Evolutionary conservation across 768 basidiomycete species (phyloP).

Genomic region (Rhodosporidiobolus odoratus): DNA sequence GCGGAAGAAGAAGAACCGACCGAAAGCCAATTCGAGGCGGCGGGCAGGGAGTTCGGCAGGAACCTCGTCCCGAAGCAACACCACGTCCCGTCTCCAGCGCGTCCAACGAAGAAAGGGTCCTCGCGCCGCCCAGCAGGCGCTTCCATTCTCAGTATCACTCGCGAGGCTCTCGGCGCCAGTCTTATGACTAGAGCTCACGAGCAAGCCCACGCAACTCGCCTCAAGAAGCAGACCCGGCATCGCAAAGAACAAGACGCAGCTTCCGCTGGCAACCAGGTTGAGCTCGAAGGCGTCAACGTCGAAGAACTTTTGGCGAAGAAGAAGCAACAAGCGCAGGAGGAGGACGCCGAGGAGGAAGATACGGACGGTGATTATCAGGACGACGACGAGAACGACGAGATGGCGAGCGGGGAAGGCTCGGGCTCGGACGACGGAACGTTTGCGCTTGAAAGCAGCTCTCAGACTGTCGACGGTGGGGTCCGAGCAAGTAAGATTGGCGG

Average conservation of each 20-base stretch:
- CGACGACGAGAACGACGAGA: constrained; percentile 9
- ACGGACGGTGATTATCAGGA: no score
- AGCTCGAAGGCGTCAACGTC: constrained; percentile 14
- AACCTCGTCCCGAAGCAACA: constrained; percentile 14
- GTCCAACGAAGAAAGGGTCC: background rate
- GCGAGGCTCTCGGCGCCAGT: background rate
- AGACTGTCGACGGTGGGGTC: background rate
- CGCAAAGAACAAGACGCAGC: background rate
- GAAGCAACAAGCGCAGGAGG: constrained; percentile 9
- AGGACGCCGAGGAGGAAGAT: constrained; percentile 11
- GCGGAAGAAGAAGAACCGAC: constrained; percentile 9
- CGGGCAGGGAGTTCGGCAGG: constrained; percentile 16
- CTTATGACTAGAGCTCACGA: background rate
- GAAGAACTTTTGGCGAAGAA: constrained; percentile 14
- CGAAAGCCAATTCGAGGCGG: constrained; percentile 24
- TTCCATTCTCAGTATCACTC: background rate
- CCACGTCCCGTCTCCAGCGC: background rate
- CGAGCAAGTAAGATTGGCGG: background rate
- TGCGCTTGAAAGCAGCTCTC: constrained; percentile 5
- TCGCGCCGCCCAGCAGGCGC: background rate
- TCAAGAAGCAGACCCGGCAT: constrained; percentile 3
- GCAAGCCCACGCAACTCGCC: background rate
- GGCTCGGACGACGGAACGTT: background rate
- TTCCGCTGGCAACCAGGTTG: background rate
- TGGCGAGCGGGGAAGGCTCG: background rate